phyloP scores from a whole-genome alignment of 2,329 filamentous ascomycete species.

The Paracoccidioides brasiliensis region DNA sequence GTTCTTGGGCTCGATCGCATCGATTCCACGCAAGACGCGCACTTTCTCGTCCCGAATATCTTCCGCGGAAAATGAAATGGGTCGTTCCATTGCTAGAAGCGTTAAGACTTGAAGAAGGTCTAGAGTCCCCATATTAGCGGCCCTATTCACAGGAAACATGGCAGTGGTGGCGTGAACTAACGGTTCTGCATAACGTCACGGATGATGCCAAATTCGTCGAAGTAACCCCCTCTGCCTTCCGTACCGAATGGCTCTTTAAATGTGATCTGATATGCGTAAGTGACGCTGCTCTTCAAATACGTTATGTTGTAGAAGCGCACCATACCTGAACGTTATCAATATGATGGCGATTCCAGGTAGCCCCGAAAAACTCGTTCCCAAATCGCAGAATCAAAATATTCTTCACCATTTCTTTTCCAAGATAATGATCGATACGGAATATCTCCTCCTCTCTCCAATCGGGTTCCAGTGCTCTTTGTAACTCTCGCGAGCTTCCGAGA shows the following conservation, averaged over 20 bases:
- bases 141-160: background rate
- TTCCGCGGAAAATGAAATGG: slow-evolving; percentile 94
- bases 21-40: slow-evolving; percentile 83
- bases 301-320: background rate
- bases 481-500: slow-evolving; percentile 79
- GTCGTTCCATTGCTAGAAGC: slow-evolving; percentile 92
- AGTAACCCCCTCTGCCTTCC: slow-evolving; percentile 94
- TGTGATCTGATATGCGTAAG: slow-evolving; percentile 49
- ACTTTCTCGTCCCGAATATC: slow-evolving; percentile 98
- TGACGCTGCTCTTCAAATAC: background rate
- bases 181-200: slow-evolving; percentile 99
- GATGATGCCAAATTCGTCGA: slow-evolving; percentile 98
- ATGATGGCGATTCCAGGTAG: slow-evolving; percentile 98
- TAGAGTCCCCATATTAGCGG: slow-evolving; percentile 14
- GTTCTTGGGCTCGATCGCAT: slow-evolving; percentile 95
- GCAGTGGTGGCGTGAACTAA: slow-evolving; percentile 23
- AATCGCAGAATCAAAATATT: slow-evolving; percentile 97
- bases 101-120: slow-evolving; percentile 91
- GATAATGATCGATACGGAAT: slow-evolving; percentile 98
- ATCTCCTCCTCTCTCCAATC: slow-evolving; percentile 99
- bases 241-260: slow-evolving; percentile 99
- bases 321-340: slow-evolving; percentile 87
- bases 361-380: slow-evolving; percentile 96
- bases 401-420: slow-evolving; percentile 99
- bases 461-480: slow-evolving; percentile 87